Evolutionary conservation across 2,329 filamentous ascomycete species (phyloP).

Genomic region (Colletotrichum godetiae): DNA sequence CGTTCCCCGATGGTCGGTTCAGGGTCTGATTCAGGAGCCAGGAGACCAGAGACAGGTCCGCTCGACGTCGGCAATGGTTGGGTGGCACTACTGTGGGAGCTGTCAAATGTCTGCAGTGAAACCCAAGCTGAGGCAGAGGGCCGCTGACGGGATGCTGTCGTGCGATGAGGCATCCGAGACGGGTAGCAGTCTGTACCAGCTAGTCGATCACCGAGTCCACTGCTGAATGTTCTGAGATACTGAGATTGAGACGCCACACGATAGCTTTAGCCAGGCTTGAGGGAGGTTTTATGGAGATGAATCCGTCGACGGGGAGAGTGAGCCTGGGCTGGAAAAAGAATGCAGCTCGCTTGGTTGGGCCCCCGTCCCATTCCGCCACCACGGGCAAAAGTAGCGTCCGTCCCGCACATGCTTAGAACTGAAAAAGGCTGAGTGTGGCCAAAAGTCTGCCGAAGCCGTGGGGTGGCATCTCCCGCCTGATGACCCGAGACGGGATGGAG

Average conservation of each 20-base stretch:
- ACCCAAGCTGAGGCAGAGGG: conserved; percentile 5
- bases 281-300: not conserved
- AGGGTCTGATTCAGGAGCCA: not conserved
- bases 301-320: not conserved
- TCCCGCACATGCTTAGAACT: not conserved
- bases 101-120: conserved; percentile 25
- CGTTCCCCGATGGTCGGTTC: not conserved
- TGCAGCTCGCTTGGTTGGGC: conserved; percentile 6
- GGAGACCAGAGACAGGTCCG: not conserved
- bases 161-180: not conserved
- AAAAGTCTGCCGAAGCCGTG: conserved; percentile 22
- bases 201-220: not conserved
- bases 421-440: not conserved
- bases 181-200: not conserved
- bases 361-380: not conserved
- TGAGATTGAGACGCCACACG: too few relatives aligned
- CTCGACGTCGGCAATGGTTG: conserved; percentile 4
- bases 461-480: not conserved
- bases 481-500: not conserved
- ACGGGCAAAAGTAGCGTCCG: not conserved
- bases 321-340: conserved; percentile 5
- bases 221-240: not conserved
- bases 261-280: not conserved
- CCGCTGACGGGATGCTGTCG: not conserved
- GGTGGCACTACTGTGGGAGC: conserved; percentile 12